These are phyloP conservation scores for Fusarium subtropicale DNA, from an alignment of 2,329 filamentous ascomycete species.

Conservation along the genomic window DNA sequence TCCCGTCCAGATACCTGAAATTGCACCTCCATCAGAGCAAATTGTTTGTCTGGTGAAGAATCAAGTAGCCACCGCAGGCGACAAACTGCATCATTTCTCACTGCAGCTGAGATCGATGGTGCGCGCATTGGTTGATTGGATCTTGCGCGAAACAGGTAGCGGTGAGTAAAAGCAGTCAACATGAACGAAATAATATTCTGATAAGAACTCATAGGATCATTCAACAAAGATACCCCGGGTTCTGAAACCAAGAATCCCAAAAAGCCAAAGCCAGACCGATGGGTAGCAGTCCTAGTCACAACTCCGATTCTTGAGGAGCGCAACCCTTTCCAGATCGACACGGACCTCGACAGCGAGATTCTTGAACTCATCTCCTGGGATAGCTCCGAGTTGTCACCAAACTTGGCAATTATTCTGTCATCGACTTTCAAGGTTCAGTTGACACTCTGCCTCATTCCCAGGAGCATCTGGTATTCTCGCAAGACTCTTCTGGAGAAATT, in stretches of 20 bases:
- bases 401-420: neutral
- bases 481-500: conserved; percentile 20
- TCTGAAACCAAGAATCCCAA: neutral
- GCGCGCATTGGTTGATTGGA: neutral
- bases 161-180: neutral
- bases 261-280: neutral
- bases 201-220: neutral
- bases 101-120: neutral
- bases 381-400: neutral
- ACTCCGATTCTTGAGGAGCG: neutral
- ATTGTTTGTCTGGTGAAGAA: neutral
- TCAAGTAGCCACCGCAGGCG: neutral
- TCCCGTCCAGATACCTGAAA: conserved; percentile 3
- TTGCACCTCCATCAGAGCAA: conserved; percentile 21
- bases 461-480: conserved; percentile 4
- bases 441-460: conserved; percentile 17
- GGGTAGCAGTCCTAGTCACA: conserved; percentile 13
- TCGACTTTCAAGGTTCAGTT: conserved; percentile 14
- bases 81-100: neutral
- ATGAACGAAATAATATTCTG: rapidly evolving
- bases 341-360: neutral
- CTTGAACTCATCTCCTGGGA: conserved; percentile 9
- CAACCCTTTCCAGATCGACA: neutral
- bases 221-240: neutral
- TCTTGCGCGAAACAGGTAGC: neutral